Evolutionary conservation across 495 filamentous ascomycete species (phyloP).

Genomic region (Cairneyella variabilis): DNA sequence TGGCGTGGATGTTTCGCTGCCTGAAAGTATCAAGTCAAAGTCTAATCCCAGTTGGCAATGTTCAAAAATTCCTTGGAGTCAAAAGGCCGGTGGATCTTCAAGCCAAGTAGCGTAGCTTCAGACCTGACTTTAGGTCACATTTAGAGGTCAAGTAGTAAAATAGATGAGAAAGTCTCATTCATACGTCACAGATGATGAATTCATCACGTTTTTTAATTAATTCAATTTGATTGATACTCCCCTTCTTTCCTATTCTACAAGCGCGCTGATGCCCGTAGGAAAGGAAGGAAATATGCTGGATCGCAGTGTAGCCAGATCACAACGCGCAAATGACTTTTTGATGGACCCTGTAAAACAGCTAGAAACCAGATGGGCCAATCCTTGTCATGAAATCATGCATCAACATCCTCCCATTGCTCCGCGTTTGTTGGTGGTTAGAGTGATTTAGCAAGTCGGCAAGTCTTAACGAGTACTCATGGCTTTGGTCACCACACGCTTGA

Average conservation of each 20-base stretch:
- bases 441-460: constrained; percentile 16
- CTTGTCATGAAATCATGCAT: constrained; percentile 27
- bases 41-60: too few relatives aligned
- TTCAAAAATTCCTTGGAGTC: too few relatives aligned
- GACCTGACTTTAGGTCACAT: too few relatives aligned
- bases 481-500: constrained; percentile 98
- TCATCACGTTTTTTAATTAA: too few relatives aligned
- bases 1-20: too few relatives aligned
- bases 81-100: too few relatives aligned
- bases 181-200: too few relatives aligned
- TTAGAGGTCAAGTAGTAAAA: too few relatives aligned
- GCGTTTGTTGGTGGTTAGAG: constrained; percentile 9
- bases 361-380: constrained; percentile 30
- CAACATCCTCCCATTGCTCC: constrained; percentile 22
- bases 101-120: too few relatives aligned
- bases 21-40: too few relatives aligned
- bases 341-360: constrained; percentile 23
- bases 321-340: constrained; percentile 26
- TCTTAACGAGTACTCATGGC: constrained; percentile 38
- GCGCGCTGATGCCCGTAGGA: constrained; percentile 28
- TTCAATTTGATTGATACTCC: constrained; percentile 26
- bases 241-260: constrained; percentile 29
- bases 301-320: constrained; percentile 18
- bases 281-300: constrained; percentile 17
- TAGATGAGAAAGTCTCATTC: too few relatives aligned